Evolutionary conservation across 2,329 filamentous ascomycete genomes (phyloP).

Genomic region (Penicillium brasilianum): DNA sequence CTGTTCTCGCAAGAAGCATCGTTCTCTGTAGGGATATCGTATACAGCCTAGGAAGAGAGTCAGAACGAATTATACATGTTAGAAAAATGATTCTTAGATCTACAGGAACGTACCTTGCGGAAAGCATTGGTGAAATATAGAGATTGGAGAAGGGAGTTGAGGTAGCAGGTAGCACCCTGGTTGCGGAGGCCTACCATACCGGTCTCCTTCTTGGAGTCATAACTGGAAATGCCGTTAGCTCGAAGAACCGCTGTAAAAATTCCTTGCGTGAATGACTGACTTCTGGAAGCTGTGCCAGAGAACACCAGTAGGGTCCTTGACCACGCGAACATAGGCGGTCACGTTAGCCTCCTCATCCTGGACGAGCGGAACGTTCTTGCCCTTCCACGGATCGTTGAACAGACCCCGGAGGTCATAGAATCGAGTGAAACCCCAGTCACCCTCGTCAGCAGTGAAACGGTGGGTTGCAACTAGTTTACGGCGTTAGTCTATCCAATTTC

Average conservation of each 20-base stretch:
- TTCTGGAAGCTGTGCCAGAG: slow-evolving; percentile 55
- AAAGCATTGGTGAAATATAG: slow-evolving; percentile 90
- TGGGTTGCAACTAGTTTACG: slow-evolving; percentile 70
- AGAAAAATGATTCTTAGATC: background rate
- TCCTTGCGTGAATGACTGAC: slow-evolving; percentile 32
- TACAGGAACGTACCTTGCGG: slow-evolving; percentile 69
- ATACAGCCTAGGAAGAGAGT: slow-evolving; percentile 70
- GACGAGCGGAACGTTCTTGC: slow-evolving; percentile 61
- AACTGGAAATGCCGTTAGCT: slow-evolving; percentile 54
- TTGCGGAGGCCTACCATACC: slow-evolving; percentile 97
- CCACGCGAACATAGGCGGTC: slow-evolving; percentile 55
- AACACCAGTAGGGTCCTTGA: slow-evolving; percentile 56
- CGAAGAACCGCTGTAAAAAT: background rate
- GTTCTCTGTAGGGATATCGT: slow-evolving; percentile 90
- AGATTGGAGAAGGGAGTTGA: slow-evolving; percentile 83
- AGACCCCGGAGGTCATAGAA: slow-evolving; percentile 88
- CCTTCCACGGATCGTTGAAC: slow-evolving; percentile 79
- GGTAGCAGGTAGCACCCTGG: slow-evolving; percentile 89
- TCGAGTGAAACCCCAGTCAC: slow-evolving; percentile 98
- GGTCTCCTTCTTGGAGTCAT: slow-evolving; percentile 99
- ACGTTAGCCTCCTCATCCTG: slow-evolving; percentile 54
- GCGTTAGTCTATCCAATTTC: background rate
- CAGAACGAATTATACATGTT: background rate
- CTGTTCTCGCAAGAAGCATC: slow-evolving; percentile 84
- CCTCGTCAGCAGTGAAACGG: slow-evolving; percentile 93